Evolutionary conservation across 2,329 filamentous ascomycete species (phyloP).

Genomic region (Scolecobasidium constrictum): DNA sequence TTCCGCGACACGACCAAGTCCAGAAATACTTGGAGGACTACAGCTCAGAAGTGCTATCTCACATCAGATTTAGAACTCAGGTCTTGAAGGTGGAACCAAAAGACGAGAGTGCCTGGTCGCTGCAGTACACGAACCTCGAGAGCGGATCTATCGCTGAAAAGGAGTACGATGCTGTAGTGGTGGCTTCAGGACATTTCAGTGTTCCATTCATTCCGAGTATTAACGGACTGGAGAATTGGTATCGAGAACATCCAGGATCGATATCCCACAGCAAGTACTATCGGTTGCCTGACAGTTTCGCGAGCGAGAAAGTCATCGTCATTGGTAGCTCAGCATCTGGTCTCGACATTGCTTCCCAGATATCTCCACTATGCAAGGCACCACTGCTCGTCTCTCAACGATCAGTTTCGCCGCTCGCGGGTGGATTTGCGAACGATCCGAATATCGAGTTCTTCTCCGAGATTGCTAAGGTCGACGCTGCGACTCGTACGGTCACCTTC

Average conservation of each 20-base stretch:
- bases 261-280: conserved; percentile 62
- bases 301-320: conserved; percentile 61
- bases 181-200: conserved; percentile 38
- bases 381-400: conserved; percentile 55
- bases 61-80: conserved; percentile 60
- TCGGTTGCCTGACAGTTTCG: conserved; percentile 52
- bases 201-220: conserved; percentile 35
- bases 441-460: conserved; percentile 28
- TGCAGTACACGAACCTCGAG: conserved; percentile 43
- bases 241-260: conserved; percentile 22
- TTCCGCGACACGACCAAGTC: conserved; percentile 62
- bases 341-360: conserved; percentile 70
- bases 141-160: conserved; percentile 30
- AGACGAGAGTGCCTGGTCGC: conserved; percentile 41
- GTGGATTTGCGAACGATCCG: conserved; percentile 1
- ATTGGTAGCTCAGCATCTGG: conserved; percentile 81
- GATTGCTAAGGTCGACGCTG: conserved; percentile 43
- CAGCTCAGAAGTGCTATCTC: conserved; percentile 52
- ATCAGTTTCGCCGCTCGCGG: conserved; percentile 34
- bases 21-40: conserved; percentile 65
- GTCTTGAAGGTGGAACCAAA: conserved; percentile 46
- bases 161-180: conserved; percentile 43
- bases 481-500: conserved; percentile 53
- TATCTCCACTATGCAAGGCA: conserved; percentile 47
- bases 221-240: conserved; percentile 29